These are phyloP conservation scores for Alternaria arbusti DNA, from an alignment of 2,329 filamentous ascomycete genomes.

Conservation along the genomic window DNA sequence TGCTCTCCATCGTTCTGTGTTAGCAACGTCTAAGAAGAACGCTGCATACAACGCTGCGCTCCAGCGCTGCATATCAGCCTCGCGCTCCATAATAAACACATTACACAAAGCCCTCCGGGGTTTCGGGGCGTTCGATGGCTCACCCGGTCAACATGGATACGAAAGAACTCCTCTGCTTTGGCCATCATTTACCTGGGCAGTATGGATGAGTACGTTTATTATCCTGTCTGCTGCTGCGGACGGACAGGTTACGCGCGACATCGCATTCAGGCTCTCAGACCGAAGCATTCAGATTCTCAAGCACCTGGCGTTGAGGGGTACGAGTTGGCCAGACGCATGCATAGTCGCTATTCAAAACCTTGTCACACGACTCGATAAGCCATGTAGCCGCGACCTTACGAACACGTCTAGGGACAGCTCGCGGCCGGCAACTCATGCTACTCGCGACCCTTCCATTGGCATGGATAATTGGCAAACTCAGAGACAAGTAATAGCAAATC, in stretches of 20 bases:
- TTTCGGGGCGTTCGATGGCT: constrained; percentile 31
- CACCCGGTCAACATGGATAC: constrained; percentile 28
- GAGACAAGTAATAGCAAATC: neutral
- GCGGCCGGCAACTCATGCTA: neutral
- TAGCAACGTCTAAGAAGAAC: constrained; percentile 29
- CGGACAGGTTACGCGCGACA: constrained; percentile 23
- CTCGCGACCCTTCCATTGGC: neutral
- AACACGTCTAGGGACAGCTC: neutral
- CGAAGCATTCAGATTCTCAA: constrained; percentile 27
- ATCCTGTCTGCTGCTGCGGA: constrained; percentile 30
- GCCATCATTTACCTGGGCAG: constrained; percentile 36
- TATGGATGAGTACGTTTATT: constrained; percentile 36
- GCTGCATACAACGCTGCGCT: constrained; percentile 29
- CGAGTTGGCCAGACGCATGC: constrained; percentile 35
- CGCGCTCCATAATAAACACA: constrained; percentile 32
- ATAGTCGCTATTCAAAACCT: constrained; percentile 32
- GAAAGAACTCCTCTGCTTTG: constrained; percentile 29
- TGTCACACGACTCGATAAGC: constrained; percentile 14
- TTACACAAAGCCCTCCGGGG: constrained; percentile 29
- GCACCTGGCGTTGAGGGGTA: constrained; percentile 31
- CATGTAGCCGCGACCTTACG: constrained; percentile 13
- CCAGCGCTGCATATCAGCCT: constrained; percentile 32
- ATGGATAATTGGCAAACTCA: neutral
- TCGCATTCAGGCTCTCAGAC: constrained; percentile 22
- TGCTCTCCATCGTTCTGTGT: constrained; percentile 28